Evolutionary conservation across 2,329 filamentous ascomycete species (phyloP).

Genomic region (Onygena corvina): DNA sequence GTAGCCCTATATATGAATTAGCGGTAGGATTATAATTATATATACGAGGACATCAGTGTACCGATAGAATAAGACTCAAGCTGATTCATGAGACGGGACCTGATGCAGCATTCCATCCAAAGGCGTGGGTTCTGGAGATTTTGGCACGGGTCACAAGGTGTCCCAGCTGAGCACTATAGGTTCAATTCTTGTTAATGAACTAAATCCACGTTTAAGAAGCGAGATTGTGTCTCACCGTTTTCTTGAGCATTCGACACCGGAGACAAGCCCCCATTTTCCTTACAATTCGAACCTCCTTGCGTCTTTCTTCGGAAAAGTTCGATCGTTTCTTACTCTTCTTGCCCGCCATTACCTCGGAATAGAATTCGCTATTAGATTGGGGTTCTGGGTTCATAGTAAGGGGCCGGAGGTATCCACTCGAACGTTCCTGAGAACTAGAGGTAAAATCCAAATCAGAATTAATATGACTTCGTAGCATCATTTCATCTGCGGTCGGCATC

Average conservation of each 20-base stretch:
- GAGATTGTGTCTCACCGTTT: slow-evolving; percentile 33
- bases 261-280: slow-evolving; percentile 50
- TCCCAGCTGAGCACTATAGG: slow-evolving; percentile 44
- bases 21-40: neutral
- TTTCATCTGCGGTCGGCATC: neutral
- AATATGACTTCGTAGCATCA: neutral
- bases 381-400: slow-evolving; percentile 34
- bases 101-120: slow-evolving; percentile 50
- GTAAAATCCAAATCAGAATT: neutral
- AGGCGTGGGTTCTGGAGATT: slow-evolving; percentile 49
- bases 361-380: slow-evolving; percentile 25
- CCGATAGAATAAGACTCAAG: slow-evolving; percentile 46
- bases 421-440: neutral
- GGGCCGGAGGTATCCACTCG: slow-evolving; percentile 28
- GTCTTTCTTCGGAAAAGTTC: slow-evolving; percentile 44
- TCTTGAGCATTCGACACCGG: slow-evolving; percentile 53
- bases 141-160: slow-evolving; percentile 47
- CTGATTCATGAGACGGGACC: slow-evolving; percentile 47
- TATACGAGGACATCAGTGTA: slow-evolving; percentile 17
- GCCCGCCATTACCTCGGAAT: slow-evolving; percentile 20
- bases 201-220: neutral
- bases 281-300: slow-evolving; percentile 48
- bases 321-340: slow-evolving; percentile 39
- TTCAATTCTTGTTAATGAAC: neutral
- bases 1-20: slow-evolving; percentile 28